phyloP scores from a whole-genome alignment of 768 basidiomycete species.

The Astraeus odoratus region DNA sequence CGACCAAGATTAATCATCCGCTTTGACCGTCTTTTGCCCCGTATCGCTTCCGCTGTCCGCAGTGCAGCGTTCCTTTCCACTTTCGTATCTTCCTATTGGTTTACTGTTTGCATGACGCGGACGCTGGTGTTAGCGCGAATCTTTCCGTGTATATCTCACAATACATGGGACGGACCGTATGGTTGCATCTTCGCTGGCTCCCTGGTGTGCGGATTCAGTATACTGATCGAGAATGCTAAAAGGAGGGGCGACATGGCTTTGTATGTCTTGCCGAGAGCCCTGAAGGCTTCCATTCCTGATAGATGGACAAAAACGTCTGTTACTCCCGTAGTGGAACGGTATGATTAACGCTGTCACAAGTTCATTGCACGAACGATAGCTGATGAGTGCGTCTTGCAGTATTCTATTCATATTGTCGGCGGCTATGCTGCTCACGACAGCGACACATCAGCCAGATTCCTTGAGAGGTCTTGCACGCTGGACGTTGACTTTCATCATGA shows the following conservation, averaged over 20 bases:
- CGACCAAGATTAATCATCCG: slow-evolving; percentile 47
- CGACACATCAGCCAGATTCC: slow-evolving; percentile 52
- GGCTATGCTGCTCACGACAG: slow-evolving; percentile 57
- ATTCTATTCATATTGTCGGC: slow-evolving; percentile 56
- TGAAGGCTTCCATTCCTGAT: slow-evolving; percentile 57
- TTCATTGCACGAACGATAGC: background rate
- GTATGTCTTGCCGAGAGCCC: slow-evolving; percentile 68
- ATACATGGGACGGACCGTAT: slow-evolving; percentile 74
- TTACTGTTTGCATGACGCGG: slow-evolving; percentile 60
- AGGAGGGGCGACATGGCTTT: slow-evolving; percentile 74
- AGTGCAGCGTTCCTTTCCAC: slow-evolving; percentile 68
- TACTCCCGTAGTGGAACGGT: background rate
- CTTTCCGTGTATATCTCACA: slow-evolving; percentile 62
- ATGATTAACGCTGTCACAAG: background rate
- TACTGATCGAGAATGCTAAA: slow-evolving; percentile 69
- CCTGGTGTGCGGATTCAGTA: slow-evolving; percentile 64
- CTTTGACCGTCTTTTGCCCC: slow-evolving; percentile 33
- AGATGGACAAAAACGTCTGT: slow-evolving; percentile 26
- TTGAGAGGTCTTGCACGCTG: slow-evolving; percentile 71
- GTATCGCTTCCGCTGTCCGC: slow-evolving; percentile 46
- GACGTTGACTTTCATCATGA: slow-evolving; percentile 60
- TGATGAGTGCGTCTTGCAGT: slow-evolving; percentile 27
- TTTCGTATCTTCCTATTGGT: slow-evolving; percentile 69
- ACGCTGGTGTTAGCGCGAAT: slow-evolving; percentile 57
- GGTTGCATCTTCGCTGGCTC: slow-evolving; percentile 64